These are phyloP conservation scores for Populus deltoides DNA, from an alignment of 345 rosid species.

Conservation along the genomic window DNA sequence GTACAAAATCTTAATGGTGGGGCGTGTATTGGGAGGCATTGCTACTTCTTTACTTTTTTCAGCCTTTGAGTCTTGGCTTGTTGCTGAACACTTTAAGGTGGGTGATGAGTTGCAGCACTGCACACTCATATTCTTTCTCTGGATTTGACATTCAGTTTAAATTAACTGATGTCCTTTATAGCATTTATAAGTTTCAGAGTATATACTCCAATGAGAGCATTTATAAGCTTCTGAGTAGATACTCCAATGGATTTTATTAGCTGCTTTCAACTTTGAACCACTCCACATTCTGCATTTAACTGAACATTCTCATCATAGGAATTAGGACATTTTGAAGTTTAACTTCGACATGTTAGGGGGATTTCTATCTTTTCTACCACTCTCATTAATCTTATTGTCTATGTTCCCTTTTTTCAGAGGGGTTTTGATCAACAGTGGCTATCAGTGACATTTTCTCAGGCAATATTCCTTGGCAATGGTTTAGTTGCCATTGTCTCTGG, in stretches of 20 bases:
- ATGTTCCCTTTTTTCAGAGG: conserved; percentile 47
- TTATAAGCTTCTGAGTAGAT: background rate
- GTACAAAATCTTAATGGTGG: conserved; percentile 84
- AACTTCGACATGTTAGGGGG: background rate
- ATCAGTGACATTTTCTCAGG: conserved; percentile 87
- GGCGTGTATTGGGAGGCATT: conserved; percentile 91
- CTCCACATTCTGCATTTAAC: no score
- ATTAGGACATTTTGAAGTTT: background rate
- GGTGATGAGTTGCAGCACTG: conserved; percentile 12
- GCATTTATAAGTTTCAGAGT: background rate
- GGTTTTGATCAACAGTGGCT: conserved; percentile 90
- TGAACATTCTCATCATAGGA: background rate
- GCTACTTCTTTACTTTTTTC: conserved; percentile 90
- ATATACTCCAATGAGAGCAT: background rate
- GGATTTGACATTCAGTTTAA: background rate
- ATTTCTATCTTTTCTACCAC: background rate
- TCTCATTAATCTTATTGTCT: background rate
- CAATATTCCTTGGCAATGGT: conserved; percentile 91
- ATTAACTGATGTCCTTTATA: background rate
- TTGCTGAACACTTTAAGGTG: conserved; percentile 95
- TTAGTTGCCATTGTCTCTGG: conserved; percentile 87
- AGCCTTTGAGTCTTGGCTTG: conserved; percentile 96
- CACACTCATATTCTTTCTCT: background rate
- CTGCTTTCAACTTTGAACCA: background rate
- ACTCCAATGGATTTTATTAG: no score